Base-by-base conservation (phyloP, 179 eudicot genomes). In the Beta corolliflora region DNA sequence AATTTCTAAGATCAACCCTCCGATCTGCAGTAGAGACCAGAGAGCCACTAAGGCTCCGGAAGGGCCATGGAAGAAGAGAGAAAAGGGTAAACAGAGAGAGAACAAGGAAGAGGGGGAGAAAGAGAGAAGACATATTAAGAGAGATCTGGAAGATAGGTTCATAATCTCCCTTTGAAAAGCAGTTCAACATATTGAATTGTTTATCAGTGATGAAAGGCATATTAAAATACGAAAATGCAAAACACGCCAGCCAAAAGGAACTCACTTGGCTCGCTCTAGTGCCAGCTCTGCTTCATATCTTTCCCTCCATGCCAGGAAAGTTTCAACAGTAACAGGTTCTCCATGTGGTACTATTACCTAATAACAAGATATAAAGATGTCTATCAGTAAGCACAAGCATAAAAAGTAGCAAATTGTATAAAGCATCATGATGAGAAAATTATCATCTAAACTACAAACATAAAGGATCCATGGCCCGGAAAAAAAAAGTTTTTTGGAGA, bases 201-300 rank as follows among this genome's bases (percentile, higher is more conserved):
- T 25, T 48, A 50, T 13, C 15, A 25, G 8, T 25, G 44, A n/a
- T 7, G 11, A 48, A 3, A 80, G 76, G 73, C 73, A 18, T 13
- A 54, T 50, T 52, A 6, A 48, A 44, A n/a, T 45, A 53, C 48
- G 18, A 52, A 77, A 44, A 45, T 44, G 11, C 54, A 70, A 41
- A 65, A 36, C 73, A 79, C 41, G 65, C 21, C n/a, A 80, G n/a
- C 36, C 46, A 7, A 23, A 21, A 29, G 59, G 61, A 83, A 87
- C 98, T 91, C 83, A 95, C 99, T 95, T 95, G 88, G 99, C 99
- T 84, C 90, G 92, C 85, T 94, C 93, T 41, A 95, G 89, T 36
- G 99, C 99, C 75, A 93, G 81, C 86, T 94, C 99, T 67, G 98
- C 99, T 87, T 95, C 99, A 87, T 86, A 94, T 87, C 94, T 90